phyloP scores from a whole-genome alignment of 495 filamentous ascomycete genomes.

The Terfezia boudieri region DNA sequence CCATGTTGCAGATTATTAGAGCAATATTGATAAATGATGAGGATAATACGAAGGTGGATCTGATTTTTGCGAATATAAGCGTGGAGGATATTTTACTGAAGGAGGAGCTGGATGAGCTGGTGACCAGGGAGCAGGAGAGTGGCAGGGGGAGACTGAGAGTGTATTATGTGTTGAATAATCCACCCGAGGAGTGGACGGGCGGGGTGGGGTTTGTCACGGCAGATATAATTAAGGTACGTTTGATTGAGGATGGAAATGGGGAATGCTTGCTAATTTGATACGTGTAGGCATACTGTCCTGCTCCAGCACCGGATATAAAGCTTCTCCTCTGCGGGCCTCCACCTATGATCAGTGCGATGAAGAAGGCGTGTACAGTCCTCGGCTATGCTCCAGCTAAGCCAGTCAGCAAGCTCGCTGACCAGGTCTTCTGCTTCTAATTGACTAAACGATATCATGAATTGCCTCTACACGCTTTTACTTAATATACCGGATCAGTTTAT shows the following conservation, averaged over 20 bases:
- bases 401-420: constrained; percentile 91
- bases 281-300: constrained; percentile 49
- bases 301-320: constrained; percentile 72
- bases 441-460: too few relatives aligned
- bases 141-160: constrained; percentile 35
- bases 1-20: constrained; percentile 86
- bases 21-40: constrained; percentile 63
- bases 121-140: constrained; percentile 30
- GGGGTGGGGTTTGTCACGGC: constrained; percentile 83
- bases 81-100: constrained; percentile 76
- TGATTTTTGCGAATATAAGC: constrained; percentile 94
- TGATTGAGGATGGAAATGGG: too few relatives aligned
- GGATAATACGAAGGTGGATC: constrained; percentile 70
- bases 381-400: constrained; percentile 79
- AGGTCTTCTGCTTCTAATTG: constrained; percentile 87
- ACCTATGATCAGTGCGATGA: constrained; percentile 90
- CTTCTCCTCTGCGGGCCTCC: constrained; percentile 90
- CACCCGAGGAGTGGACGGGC: constrained; percentile 69
- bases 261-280: too few relatives aligned
- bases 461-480: too few relatives aligned
- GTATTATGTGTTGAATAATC: constrained; percentile 91
- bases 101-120: constrained; percentile 68
- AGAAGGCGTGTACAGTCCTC: constrained; percentile 75
- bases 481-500: too few relatives aligned
- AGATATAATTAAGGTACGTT: constrained; percentile 78